These are phyloP conservation scores for Simplicillium sp. DNA, from an alignment of 2,329 filamentous ascomycete species.

Conservation along the genomic window DNA sequence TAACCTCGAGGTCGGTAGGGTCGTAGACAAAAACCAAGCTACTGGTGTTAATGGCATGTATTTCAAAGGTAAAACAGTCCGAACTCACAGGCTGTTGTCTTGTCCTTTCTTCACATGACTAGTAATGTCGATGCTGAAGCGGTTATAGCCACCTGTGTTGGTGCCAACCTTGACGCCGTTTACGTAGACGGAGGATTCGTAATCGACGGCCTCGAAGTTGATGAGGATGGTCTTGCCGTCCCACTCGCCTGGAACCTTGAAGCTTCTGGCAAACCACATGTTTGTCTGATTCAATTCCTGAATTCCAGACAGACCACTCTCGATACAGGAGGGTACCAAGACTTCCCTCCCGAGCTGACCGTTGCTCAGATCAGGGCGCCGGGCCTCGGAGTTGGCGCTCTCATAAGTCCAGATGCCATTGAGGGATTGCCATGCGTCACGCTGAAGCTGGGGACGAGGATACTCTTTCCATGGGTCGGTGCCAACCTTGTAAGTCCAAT, in stretches of 20 bases:
- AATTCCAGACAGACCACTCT: conserved; percentile 39
- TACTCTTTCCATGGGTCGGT: conserved; percentile 46
- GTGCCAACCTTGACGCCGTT: conserved; percentile 42
- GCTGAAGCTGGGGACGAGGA: conserved; percentile 45
- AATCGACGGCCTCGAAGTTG: conserved; percentile 51
- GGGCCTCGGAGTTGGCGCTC: conserved; percentile 15
- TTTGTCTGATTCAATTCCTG: conserved; percentile 28
- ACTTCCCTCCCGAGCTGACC: conserved; percentile 27
- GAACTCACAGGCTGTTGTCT: conserved; percentile 43
- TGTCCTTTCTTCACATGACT: conserved; percentile 26
- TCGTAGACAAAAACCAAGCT: conserved; percentile 58
- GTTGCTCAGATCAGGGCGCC: conserved; percentile 8
- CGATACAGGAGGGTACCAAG: conserved; percentile 31
- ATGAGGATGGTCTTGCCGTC: conserved; percentile 32
- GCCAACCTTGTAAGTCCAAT: conserved; percentile 39
- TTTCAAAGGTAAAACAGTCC: background rate
- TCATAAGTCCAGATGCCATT: conserved; percentile 51
- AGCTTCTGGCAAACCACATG: conserved; percentile 42
- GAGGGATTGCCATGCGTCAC: conserved; percentile 43
- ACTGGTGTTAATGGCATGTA: too few relatives aligned
- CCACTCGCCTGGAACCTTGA: conserved; percentile 39
- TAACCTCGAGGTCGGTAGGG: conserved; percentile 52
- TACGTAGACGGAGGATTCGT: conserved; percentile 47
- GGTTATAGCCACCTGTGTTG: conserved; percentile 52
- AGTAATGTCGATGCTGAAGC: conserved; percentile 52